Percentiles rank a stretch among this genome's conserved stretches.
Evolutionary conservation across 805 yeast species (phyloP).

Genomic region (Hermanozyma aechmeae): DNA sequence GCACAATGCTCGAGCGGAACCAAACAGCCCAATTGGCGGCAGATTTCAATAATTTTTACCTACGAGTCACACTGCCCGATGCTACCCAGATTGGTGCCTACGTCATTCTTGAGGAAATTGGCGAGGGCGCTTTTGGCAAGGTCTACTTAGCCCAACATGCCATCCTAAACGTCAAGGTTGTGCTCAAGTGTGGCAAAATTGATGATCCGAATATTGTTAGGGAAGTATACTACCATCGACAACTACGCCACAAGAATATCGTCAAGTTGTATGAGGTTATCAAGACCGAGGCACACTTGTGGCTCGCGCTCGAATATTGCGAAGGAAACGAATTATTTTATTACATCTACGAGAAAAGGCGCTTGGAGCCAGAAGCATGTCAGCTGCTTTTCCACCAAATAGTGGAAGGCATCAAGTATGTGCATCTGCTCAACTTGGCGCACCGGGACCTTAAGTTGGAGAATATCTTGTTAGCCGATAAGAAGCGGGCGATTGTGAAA

Average conservation of each 20-base stretch:
- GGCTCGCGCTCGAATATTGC: conserved; percentile 88
- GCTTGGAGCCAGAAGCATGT: conserved; percentile 43
- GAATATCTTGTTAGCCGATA: conserved; percentile 52
- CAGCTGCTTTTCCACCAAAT: conserved; percentile 54
- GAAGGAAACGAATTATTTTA: conserved; percentile 73
- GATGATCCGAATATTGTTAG: conserved; percentile 81
- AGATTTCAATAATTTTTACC: conserved; percentile 52
- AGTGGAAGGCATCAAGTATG: conserved; percentile 56
- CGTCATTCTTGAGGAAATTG: conserved; percentile 61
- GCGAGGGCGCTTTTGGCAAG: conserved; percentile 90
- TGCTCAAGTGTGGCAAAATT: conserved; percentile 70
- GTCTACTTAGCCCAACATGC: conserved; percentile 79
- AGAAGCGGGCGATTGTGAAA: conserved; percentile 52
- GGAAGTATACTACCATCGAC: conserved; percentile 82
- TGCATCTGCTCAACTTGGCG: conserved; percentile 68
- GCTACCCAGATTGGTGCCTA: conserved; percentile 75
- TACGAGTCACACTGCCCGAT: conserved; percentile 33
- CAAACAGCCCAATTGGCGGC: conserved; percentile 47
- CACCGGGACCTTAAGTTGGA: conserved; percentile 84
- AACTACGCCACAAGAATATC: conserved; percentile 74
- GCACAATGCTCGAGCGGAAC: conserved; percentile 22
- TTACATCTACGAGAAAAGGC: conserved; percentile 43
- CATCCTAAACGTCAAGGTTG: conserved; percentile 64
- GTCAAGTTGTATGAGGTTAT: conserved; percentile 81
- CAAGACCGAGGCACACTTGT: conserved; percentile 67